phyloP scores from a whole-genome alignment of 2,329 filamentous ascomycete species.

The Aureobasidium musti region DNA sequence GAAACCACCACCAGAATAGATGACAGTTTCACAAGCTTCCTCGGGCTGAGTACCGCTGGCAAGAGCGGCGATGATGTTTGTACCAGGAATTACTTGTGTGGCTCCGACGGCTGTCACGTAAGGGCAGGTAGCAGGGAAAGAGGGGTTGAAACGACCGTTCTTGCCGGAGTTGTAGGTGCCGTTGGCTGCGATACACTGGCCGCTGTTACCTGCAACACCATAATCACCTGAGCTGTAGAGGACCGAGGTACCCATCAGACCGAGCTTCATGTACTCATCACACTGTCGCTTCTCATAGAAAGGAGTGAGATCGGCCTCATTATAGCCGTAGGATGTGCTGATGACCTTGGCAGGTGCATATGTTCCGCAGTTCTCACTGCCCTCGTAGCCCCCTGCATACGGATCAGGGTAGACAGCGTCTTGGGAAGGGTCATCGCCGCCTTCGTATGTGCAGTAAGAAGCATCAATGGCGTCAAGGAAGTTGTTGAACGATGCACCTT shows the following conservation, averaged over 20 bases:
- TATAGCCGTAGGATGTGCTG: slow-evolving; percentile 57
- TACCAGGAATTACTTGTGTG: slow-evolving; percentile 50
- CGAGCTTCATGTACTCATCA: slow-evolving; percentile 60
- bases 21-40: slow-evolving; percentile 51
- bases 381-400: slow-evolving; percentile 42
- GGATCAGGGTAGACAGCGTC: slow-evolving; percentile 46
- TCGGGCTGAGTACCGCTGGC: slow-evolving; percentile 42
- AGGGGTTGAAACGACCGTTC: slow-evolving; percentile 49
- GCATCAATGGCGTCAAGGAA: slow-evolving; percentile 52
- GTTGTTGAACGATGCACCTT: slow-evolving; percentile 42
- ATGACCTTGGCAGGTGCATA: slow-evolving; percentile 56
- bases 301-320: slow-evolving; percentile 54
- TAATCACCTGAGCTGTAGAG: slow-evolving; percentile 56
- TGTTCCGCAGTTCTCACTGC: slow-evolving; percentile 50
- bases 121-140: slow-evolving; percentile 52
- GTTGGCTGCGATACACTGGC: slow-evolving; percentile 48
- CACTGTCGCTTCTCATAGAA: slow-evolving; percentile 57
- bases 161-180: slow-evolving; percentile 37
- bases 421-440: slow-evolving; percentile 45
- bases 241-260: slow-evolving; percentile 55
- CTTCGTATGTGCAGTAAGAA: slow-evolving; percentile 47
- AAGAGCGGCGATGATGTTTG: slow-evolving; percentile 42
- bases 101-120: slow-evolving; percentile 58
- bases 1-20: slow-evolving; percentile 54
- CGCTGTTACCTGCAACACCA: slow-evolving; percentile 40